A percentile compares a stretch with the other conserved stretches of the same genome.
Conservation (phyloP, 495 filamentous ascomycete species). For the Cetradonia linearis region DNA sequence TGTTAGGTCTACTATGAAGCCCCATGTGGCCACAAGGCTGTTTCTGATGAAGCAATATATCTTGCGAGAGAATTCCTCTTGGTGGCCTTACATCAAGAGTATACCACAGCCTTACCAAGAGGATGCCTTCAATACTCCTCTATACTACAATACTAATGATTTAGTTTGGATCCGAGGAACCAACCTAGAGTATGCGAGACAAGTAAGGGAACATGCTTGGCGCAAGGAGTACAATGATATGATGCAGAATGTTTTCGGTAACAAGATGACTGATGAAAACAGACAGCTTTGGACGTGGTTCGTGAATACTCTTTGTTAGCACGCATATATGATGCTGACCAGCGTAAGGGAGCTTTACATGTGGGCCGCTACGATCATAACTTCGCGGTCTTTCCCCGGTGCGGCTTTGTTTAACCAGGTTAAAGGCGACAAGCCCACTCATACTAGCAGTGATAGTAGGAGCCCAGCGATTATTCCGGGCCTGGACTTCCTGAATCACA, state of each 20-base stretch:
- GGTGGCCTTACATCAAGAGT: slow-evolving; percentile 51
- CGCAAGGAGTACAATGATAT: slow-evolving; percentile 40
- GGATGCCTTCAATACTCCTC: slow-evolving; percentile 43
- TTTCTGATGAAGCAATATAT: slow-evolving; percentile 51
- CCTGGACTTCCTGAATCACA: slow-evolving; percentile 53
- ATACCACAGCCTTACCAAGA: slow-evolving; percentile 34
- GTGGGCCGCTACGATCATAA: slow-evolving; percentile 55
- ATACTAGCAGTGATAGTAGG: neutral
- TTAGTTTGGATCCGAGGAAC: slow-evolving; percentile 49
- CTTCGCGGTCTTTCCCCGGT: slow-evolving; percentile 44
- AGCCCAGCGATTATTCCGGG: slow-evolving; percentile 48
- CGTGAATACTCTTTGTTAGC: neutral
- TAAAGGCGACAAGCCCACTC: neutral
- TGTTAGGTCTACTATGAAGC: slow-evolving; percentile 4
- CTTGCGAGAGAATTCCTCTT: slow-evolving; percentile 41
- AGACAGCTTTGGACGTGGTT: slow-evolving; percentile 17
- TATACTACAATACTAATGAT: slow-evolving; percentile 50
- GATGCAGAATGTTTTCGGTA: slow-evolving; percentile 27
- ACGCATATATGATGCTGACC: neutral
- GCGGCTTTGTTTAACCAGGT: slow-evolving; percentile 11
- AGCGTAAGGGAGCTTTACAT: slow-evolving; percentile 48
- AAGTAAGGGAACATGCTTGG: slow-evolving; percentile 37
- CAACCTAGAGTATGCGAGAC: slow-evolving; percentile 42
- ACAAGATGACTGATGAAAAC: neutral
- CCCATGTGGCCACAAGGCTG: slow-evolving; percentile 30